Base-by-base conservation (phyloP, 2,329 filamentous ascomycete genomes). In the Coniella lustricola region DNA sequence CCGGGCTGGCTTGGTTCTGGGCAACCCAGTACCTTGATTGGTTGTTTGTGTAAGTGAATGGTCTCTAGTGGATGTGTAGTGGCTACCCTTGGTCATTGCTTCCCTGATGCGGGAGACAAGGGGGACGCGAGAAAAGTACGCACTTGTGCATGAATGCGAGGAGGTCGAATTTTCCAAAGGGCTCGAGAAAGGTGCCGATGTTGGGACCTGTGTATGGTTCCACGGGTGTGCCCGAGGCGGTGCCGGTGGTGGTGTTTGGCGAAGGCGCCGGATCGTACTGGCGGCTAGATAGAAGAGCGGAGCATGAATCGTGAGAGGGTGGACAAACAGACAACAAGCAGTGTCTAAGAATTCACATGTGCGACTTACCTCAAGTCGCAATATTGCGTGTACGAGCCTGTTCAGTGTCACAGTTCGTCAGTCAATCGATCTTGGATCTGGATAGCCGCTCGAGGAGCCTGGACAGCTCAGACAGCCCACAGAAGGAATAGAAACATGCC, bases 371-470 rank as follows among this genome's bases (percentile, higher is more conserved):
- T 67, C 43, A 82, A 60, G 58, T 85, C 82, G 64, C 82, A 85
- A 63, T 84, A 86, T 54, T 85, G 80, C 0, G 79, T 83, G 60
- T 79, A 85, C 1, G 71, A 74, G 40, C 79, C 77, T 65, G 72
- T 67, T 22, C 4, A 48, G 12, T 14, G 34, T 38, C 18, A 12
- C 3, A 9, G 20, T 31, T 3, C 18, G 3, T 14, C 10, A 5
- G 2, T 14, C 22, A 16, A n/a, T 5, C 12, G 18, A n/a, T 16
- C 10, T 13, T 8, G 12, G 32, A n/a, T n/a, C n/a, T n/a, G n/a
- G n/a, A n/a, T n/a, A n/a, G n/a, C n/a, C n/a, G n/a, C n/a, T n/a
- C n/a, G n/a, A n/a, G n/a, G n/a, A n/a, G n/a, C n/a, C n/a, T n/a
- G n/a, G n/a, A n/a, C n/a, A n/a, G n/a, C n/a, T n/a, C n/a, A n/a